Base-by-base conservation (phyloP, 306 rosid genomes). In the Castanea mollissima region DNA sequence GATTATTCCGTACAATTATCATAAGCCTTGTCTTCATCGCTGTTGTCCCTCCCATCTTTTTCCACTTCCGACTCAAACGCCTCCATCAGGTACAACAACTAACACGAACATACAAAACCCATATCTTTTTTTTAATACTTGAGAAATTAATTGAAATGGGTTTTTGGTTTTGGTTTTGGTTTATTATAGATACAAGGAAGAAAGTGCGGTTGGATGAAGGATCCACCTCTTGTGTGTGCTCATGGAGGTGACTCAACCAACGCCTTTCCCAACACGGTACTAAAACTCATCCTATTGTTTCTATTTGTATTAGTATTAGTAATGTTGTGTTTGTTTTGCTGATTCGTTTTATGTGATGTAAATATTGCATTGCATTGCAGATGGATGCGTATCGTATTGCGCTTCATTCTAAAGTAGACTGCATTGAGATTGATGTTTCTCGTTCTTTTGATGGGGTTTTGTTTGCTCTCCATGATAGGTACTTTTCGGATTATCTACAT, bases 381-480 rank as follows among this genome's bases (percentile, higher is more conserved):
- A 85, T 92, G 63, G 88, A 87, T 57, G 97, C 98, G n/a, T 94
- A 92, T 83, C 76, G 13, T 69, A 81, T 75, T 31, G 98, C 97
- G 56, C 84, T 94, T 78, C 76, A 29, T 41, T 87, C 96, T 84
- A 86, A 80, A 67, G 96, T 86, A 4, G 96, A 94, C 70, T 94
- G 98, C 76, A 76, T 94, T 41, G 98, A 94, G 92, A 91, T 94
- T 75, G 98, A 94, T 18, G 96, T 90, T 14, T 94, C 98, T 87
- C 97, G 97, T 51, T 92, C 98, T 84, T 86, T 84, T 1, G 97
- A 94, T 74, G 94, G 97, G 59, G 83, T 90, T 71, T 75, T 94
- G 83, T 88, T 94, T 55, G 96, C 98, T n/a, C 92, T 92, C 27
- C 98, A 94, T 77, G 98, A 94, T 71, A 92, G 97, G 98, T 93